A percentile compares a stretch with the other conserved stretches of the same genome.
Conservation (phyloP, 345 rosid genomes). For the Kandelia obovata region DNA sequence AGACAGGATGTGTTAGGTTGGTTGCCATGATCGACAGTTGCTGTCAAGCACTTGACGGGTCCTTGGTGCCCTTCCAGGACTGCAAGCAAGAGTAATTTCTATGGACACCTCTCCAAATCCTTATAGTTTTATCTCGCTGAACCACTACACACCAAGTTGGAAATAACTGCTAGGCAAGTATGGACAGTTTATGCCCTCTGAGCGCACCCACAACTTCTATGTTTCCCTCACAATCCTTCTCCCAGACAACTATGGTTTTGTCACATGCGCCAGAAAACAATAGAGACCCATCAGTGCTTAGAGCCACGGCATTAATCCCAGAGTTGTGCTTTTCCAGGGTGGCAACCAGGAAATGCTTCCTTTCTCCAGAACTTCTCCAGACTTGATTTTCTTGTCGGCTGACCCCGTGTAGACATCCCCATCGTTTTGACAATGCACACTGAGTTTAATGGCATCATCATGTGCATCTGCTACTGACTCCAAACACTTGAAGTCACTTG, state of each 20-base stretch:
- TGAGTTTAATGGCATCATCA: slow-evolving; percentile 82
- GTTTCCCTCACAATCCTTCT: slow-evolving; percentile 38
- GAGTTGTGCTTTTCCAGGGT: slow-evolving; percentile 61
- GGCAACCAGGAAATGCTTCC: slow-evolving; percentile 48
- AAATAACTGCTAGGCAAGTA: slow-evolving; percentile 59
- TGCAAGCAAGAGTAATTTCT: slow-evolving; percentile 53
- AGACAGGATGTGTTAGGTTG: slow-evolving; percentile 34
- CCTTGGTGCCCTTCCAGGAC: slow-evolving; percentile 75
- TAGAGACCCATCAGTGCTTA: slow-evolving; percentile 47
- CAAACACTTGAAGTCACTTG: slow-evolving; percentile 71
- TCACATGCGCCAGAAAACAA: slow-evolving; percentile 73
- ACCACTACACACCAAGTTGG: slow-evolving; percentile 68
- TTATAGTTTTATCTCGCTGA: slow-evolving; percentile 75
- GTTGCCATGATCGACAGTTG: slow-evolving; percentile 32
- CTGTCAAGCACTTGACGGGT: slow-evolving; percentile 85
- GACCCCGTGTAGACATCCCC: slow-evolving; percentile 85
- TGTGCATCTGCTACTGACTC: slow-evolving; percentile 77
- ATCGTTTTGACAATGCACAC: slow-evolving; percentile 48
- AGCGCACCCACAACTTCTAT: slow-evolving; percentile 52
- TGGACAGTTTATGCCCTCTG: slow-evolving; percentile 67
- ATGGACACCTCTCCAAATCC: slow-evolving; percentile 56
- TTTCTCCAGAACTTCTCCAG: slow-evolving; percentile 55
- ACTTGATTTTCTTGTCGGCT: slow-evolving; percentile 72
- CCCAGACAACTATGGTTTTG: slow-evolving; percentile 70
- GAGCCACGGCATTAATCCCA: slow-evolving; percentile 74